Evolutionary conservation across 805 yeast species (phyloP), one percentile per base, ranked within the genome.

Genomic region (Kuraishia floccosa): DNA sequence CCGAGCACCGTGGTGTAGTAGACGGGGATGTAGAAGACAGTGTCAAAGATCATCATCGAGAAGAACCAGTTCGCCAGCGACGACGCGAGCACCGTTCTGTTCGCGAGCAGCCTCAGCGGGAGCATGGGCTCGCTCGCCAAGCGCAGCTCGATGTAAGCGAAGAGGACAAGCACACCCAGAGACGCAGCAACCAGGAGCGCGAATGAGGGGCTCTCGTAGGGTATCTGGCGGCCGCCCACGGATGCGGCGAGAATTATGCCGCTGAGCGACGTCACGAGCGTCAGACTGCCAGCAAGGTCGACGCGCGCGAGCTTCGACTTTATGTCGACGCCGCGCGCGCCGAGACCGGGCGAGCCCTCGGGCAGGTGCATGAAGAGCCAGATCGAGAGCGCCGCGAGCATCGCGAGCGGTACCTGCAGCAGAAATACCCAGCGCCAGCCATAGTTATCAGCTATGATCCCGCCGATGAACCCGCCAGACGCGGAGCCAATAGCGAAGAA

Each of bases 401-500:
- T 41, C 4, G 73, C 66, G 60, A 73, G 53, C 12, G 80, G 75
- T 17, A 66, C 58, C 47, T 76, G 79, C 24, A 63, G 38, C 41
- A 67, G 50, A 46, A 75, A 75, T 12, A 77, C 73, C 50, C 56
- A 60, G 48, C 89, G 61, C 94, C 82, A 74, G 21, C 82, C 81
- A 33, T 62, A 58, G 24, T 36, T 37, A 36, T 72, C 76, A 16
- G 75, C 63, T 24, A 74, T 54, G 43, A 72, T 49, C 3, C 86
- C 86, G 54, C 58, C 76, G 22, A 71, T 49, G 3, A 73, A 48
- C 2, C 87, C 89, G 20, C 93, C 93, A 27, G 67, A 54, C 0
- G 82, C 75, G 3, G 85, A 76, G 3, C 96, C 96, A 19, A 77
- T 44, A 3, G 91, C 91, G 47, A 67, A 87, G 30, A 74, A 76